Percentiles rank a stretch among this genome's conserved stretches.
Evolutionary conservation across 768 basidiomycete genomes (phyloP).

Genomic region (Podaxis mareebaensis): DNA sequence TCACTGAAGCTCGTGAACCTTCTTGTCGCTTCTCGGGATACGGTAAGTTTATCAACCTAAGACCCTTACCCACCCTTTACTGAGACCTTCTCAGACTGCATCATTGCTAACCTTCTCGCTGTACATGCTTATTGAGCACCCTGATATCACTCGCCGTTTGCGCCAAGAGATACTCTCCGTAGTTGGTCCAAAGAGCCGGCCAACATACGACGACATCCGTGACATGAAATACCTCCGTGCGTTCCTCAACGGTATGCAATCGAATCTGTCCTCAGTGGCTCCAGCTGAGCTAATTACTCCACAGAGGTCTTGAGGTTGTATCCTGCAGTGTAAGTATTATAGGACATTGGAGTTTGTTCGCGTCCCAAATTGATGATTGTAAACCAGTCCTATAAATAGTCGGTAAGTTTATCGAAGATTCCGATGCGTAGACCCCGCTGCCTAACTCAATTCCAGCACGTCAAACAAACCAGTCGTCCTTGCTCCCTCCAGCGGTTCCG

Average conservation of each 20-base stretch:
- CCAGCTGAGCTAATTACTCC: background rate
- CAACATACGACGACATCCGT: constrained; percentile 42
- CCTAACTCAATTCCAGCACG: constrained; percentile 4
- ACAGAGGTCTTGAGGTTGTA: constrained; percentile 19
- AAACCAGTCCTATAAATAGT: constrained; percentile 6
- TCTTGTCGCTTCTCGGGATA: constrained; percentile 58
- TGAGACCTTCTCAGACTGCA: constrained; percentile 31
- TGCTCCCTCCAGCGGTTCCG: constrained; percentile 3
- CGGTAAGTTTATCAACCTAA: constrained; percentile 30
- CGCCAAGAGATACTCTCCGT: constrained; percentile 36
- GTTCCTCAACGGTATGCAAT: constrained; percentile 25
- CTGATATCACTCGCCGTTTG: constrained; percentile 32
- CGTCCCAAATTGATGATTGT: background rate
- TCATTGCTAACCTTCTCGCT: constrained; percentile 40
- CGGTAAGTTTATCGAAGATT: background rate
- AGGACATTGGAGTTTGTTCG: background rate
- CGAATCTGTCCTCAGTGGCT: background rate
- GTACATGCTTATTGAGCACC: constrained; percentile 42
- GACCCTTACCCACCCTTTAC: background rate
- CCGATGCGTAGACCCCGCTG: background rate
- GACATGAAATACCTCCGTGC: constrained; percentile 36
- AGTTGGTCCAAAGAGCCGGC: constrained; percentile 33
- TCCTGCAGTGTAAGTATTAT: constrained; percentile 19
- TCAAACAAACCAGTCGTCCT: constrained; percentile 21
- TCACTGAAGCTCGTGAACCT: constrained; percentile 42